Base-by-base conservation (phyloP, 768 basidiomycete species). In the Pisolithus microcarpus region DNA sequence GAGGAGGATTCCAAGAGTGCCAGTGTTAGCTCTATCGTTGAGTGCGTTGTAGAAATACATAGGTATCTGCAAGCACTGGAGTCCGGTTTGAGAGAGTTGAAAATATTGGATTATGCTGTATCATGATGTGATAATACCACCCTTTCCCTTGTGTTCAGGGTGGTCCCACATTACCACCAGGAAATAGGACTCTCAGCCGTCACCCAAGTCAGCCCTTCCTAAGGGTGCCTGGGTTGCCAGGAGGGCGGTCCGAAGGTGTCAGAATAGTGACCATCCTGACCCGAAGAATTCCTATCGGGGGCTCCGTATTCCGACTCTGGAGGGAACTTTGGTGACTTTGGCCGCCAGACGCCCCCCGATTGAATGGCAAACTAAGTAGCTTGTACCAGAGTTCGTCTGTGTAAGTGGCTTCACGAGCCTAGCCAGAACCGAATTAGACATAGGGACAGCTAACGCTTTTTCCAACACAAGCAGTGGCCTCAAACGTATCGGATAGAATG, bases 81-180 rank as follows among this genome's bases (percentile, higher is more conserved):
- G 21, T 23, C 39, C 19, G 18, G 18, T 23, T 40, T 8, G 39
- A 23, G 39, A 40, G 4, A 7, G 7, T 40, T 15, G 34, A 34
- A 13, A 34, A 13, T 15, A 34, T 5, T 34, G 34, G 5, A 4
- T 31, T 11, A 34, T 34, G 5, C 11, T 15, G 4, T 31, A 31
- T 4, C 34, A 3, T 34, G 30, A 10, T 30, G 30, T 7, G 30
- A 30, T 10, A 30, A 30, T 15, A 11, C 11, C n/a, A 11, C 11
- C 34, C 5, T 63, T n/a, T 57, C 56, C 15, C 21, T 23, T 23
- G 28, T 66, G 64, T 1, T 56, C 56, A n/a, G 57, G 66, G 28
- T 58, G 58, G 5, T 64, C 61, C 66, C 62, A 66, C 61, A 66
- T 57, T n/a, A n/a, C n/a, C n/a, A n/a, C n/a, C n/a, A n/a, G n/a